A percentile compares a stretch with the other conserved stretches of the same genome.
These are phyloP conservation scores for Aspergillus luchuensis DNA, from an alignment of 2,329 filamentous ascomycete genomes.

Conservation along the genomic window DNA sequence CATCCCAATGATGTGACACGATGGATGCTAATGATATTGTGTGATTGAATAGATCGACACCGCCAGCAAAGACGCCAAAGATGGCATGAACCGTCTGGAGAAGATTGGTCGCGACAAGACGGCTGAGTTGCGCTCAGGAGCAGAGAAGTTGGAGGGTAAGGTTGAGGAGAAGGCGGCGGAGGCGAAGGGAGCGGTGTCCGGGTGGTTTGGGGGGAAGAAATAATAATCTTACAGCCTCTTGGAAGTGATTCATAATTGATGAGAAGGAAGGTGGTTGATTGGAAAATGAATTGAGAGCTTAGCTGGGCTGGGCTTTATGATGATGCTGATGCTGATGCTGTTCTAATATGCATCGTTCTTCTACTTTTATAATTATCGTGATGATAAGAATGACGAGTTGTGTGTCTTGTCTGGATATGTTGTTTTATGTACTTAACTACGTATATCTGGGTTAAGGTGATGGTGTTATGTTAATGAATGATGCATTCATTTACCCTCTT, in stretches of 20 bases:
- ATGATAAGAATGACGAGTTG: no score
- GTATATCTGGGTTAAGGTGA: no score
- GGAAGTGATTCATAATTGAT: background rate
- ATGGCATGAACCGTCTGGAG: conserved; percentile 57
- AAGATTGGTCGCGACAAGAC: conserved; percentile 60
- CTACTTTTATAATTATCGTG: background rate
- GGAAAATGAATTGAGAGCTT: background rate
- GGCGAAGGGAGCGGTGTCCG: conserved; percentile 78
- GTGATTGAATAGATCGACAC: conserved; percentile 55
- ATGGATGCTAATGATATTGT: background rate
- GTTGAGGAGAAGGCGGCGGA: conserved; percentile 77
- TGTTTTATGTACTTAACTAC: no score
- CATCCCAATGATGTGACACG: background rate
- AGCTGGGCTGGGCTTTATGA: background rate
- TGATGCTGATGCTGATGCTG: background rate
- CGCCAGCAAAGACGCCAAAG: conserved; percentile 56
- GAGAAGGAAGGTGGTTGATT: background rate
- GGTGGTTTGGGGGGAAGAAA: conserved; percentile 71
- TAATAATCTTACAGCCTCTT: background rate
- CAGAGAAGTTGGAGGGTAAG: conserved; percentile 80
- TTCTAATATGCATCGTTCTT: background rate
- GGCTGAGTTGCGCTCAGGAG: conserved; percentile 47
- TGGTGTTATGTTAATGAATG: background rate
- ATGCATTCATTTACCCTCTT: background rate
- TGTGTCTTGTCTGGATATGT: no score